Conservation (phyloP, 208 protist genomes). For the Crithidia mellificae region DNA sequence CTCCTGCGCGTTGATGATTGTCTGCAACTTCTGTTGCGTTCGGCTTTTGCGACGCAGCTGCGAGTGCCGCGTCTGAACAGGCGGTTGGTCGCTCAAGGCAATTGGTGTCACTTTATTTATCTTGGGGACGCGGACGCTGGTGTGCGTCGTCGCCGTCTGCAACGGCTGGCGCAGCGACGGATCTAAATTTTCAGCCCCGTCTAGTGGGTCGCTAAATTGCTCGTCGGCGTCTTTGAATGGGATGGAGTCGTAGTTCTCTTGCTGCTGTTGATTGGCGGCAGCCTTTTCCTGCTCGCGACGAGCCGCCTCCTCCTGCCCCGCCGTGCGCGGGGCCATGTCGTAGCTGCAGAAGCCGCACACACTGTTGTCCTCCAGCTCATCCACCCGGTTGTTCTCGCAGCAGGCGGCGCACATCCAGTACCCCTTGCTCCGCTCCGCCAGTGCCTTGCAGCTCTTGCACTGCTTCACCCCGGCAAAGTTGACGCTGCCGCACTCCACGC, state of each 20-base stretch:
- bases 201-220: slow-evolving; percentile 56
- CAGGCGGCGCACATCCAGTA: slow-evolving; percentile 89
- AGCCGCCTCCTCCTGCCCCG: slow-evolving; percentile 54
- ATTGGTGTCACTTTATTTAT: slow-evolving; percentile 18
- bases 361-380: slow-evolving; percentile 88
- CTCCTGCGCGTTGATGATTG: slow-evolving; percentile 4
- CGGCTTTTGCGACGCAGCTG: slow-evolving; percentile 4
- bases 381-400: slow-evolving; percentile 86
- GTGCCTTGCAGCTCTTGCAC: slow-evolving; percentile 67
- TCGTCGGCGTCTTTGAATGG: slow-evolving; percentile 60
- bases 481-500: slow-evolving; percentile 52
- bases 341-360: slow-evolving; percentile 84
- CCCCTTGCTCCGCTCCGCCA: slow-evolving; percentile 44
- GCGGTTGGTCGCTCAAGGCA: not conserved
- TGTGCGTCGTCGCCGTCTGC: not conserved
- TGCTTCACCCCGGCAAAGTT: slow-evolving; percentile 79
- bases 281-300: slow-evolving; percentile 43
- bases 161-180: slow-evolving; percentile 1
- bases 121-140: slow-evolving; percentile 7
- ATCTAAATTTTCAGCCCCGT: slow-evolving; percentile 43
- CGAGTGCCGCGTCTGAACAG: slow-evolving; percentile 25
- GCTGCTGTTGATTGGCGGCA: slow-evolving; percentile 36
- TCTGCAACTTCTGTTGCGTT: not conserved
- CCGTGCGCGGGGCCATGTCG: slow-evolving; percentile 81
- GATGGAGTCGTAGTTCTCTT: slow-evolving; percentile 71